Base-by-base conservation (phyloP, 257 asterid genomes). In the Solanum sitiens region DNA sequence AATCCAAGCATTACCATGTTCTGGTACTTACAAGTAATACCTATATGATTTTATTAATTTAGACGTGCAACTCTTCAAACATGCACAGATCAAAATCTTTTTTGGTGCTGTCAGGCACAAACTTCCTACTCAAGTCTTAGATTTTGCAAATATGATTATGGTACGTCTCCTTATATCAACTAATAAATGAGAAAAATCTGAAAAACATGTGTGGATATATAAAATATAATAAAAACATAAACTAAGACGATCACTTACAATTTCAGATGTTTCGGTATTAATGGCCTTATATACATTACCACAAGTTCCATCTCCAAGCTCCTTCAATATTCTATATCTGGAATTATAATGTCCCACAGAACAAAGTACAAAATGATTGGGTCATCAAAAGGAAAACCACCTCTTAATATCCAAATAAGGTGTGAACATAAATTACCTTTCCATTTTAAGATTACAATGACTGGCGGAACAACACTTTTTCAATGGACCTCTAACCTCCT, bases 281-380 rank as follows among this genome's bases (percentile, higher is more conserved):
- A 97, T 86, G 89, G 98, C 99, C 92, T 95, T 95, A 95, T 91
- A 97, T 89, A 97, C 98, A 93, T 89, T 90, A 71, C 98, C 99
- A 84, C 96, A 95, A 73, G 98, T 93, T 88, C 99, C 99, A 92
- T 95, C 95, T 47, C 99, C 99, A 89, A 95, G 94, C 94, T 95
- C 98, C 70, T 89, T 92, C 94, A 95, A 92, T 90, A 95, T 77
- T 90, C 92, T 95, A 88, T 96, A 96, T 90, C 98, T 96, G 93
- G 70, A 82, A 50, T 50, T 32, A 82, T 50, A 77, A 89, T 83
- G 86, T 39, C 87, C 86, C 90, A 79, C 37, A 45, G 44, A 44
- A 77, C 30, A 76, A 86, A 65, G 77, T 89, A 89, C 75, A 89
- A 40, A 86, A 56, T 35, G 83, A 16, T 20, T 25, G 50, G 84